Percentiles rank a stretch among this genome's conserved stretches.
phyloP scores from a whole-genome alignment of 208 protist genomes.

The Naegleria gruberi region DNA sequence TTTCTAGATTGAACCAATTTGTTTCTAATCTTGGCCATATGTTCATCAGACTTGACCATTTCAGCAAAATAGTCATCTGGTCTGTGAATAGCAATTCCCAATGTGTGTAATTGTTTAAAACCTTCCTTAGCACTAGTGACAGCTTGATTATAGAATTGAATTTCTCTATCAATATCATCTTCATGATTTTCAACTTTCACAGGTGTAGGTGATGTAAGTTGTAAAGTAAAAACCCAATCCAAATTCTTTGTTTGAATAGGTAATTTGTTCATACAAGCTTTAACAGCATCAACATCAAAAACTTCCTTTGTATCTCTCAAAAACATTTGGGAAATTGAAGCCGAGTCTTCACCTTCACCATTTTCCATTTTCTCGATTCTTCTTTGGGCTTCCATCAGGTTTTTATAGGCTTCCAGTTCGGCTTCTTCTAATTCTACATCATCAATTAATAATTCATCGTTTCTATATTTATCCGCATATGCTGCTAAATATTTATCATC shows the following conservation, averaged over 20 bases:
- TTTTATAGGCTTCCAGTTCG: slow-evolving; percentile 1
- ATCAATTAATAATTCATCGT: slow-evolving; percentile 6
- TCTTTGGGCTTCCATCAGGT: background rate
- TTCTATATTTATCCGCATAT: background rate
- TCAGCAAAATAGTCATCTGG: slow-evolving; percentile 89
- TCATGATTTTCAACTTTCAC: slow-evolving; percentile 6
- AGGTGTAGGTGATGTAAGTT: background rate
- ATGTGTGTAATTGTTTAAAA: slow-evolving; percentile 59
- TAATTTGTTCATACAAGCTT: background rate
- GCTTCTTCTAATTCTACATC: slow-evolving; percentile 6
- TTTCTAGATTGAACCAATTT: background rate
- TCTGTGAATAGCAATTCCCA: slow-evolving; percentile 66
- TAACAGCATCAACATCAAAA: background rate
- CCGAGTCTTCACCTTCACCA: background rate
- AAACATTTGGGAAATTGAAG: background rate
- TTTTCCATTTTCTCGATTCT: background rate
- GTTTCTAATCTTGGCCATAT: slow-evolving; percentile 80
- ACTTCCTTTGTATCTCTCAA: background rate
- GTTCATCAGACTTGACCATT: slow-evolving; percentile 87
- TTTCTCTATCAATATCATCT: slow-evolving; percentile 22
- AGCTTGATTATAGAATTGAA: slow-evolving; percentile 56
- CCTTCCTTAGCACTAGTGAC: slow-evolving; percentile 63
- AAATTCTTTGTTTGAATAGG: background rate
- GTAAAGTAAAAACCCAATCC: background rate
- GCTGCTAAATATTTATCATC: background rate